These are phyloP conservation scores for Beta corolliflora DNA, from an alignment of 179 eudicot genomes.

Conservation along the genomic window DNA sequence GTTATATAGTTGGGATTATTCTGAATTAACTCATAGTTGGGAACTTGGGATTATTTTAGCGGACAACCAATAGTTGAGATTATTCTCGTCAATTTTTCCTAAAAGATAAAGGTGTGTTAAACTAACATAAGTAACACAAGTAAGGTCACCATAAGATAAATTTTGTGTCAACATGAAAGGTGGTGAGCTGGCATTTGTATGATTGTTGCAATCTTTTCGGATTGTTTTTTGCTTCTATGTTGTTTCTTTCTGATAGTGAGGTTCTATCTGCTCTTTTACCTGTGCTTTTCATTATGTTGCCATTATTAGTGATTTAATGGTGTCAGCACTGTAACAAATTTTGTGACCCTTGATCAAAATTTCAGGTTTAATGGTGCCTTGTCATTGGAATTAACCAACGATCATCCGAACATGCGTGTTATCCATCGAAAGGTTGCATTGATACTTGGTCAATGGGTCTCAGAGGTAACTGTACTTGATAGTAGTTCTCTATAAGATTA, in stretches of 20 bases:
- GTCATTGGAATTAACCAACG: slow-evolving; percentile 81
- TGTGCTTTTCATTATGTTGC: slow-evolving; percentile 1
- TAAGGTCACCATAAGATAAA: too few species aligned
- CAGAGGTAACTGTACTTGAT: slow-evolving; percentile 63
- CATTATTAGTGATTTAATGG: not conserved
- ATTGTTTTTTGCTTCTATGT: not conserved
- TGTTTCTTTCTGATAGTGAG: not conserved
- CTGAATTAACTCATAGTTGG: too few species aligned
- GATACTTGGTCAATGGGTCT: slow-evolving; percentile 98
- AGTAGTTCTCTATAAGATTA: not conserved
- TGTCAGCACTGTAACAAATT: not conserved
- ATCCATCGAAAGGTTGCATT: slow-evolving; percentile 93
- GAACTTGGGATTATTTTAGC: too few species aligned
- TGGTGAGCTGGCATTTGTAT: not conserved
- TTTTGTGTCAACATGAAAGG: not conserved
- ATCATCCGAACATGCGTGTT: slow-evolving; percentile 92
- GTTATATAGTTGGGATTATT: too few species aligned
- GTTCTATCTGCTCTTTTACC: not conserved
- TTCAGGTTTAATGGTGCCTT: slow-evolving; percentile 91
- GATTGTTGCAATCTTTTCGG: not conserved
- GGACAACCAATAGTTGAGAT: too few species aligned
- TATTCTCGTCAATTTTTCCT: too few species aligned
- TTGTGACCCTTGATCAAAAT: slow-evolving; percentile 18
- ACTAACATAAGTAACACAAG: too few species aligned
- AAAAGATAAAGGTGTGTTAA: too few species aligned